These are phyloP conservation scores for Ballota nigra DNA, from an alignment of 257 asterid genomes.

Conservation along the genomic window DNA sequence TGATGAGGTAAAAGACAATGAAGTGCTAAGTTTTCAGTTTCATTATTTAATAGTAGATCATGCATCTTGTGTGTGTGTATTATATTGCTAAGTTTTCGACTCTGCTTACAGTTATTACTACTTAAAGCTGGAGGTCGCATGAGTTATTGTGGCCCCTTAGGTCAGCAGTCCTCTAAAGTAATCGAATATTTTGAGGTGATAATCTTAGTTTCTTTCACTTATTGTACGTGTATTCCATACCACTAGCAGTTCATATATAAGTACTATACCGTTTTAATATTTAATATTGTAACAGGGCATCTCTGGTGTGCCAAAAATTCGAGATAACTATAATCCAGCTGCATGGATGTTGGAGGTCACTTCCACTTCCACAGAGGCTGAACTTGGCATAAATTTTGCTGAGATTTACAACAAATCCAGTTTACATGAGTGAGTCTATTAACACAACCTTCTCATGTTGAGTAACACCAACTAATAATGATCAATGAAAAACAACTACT, in stretches of 20 bases:
- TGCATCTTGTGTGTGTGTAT: constrained; percentile 7
- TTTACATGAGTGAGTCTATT: constrained; percentile 31
- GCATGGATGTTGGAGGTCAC: constrained; percentile 55
- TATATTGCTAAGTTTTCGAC: too few species aligned
- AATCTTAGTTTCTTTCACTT: not conserved
- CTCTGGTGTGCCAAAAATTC: constrained; percentile 39
- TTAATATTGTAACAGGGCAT: constrained; percentile 29
- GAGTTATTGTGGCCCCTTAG: constrained; percentile 41
- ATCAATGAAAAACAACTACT: too few species aligned
- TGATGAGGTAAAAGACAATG: constrained; percentile 39
- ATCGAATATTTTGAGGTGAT: constrained; percentile 45
- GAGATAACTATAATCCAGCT: constrained; percentile 45
- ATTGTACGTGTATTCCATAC: not conserved
- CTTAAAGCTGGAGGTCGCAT: constrained; percentile 48
- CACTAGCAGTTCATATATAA: not conserved
- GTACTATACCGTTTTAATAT: not conserved
- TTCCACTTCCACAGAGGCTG: constrained; percentile 60
- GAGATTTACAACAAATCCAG: constrained; percentile 46
- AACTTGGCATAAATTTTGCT: constrained; percentile 53
- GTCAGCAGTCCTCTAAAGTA: constrained; percentile 43
- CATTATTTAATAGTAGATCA: not conserved
- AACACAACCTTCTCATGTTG: not conserved
- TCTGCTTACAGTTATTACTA: constrained; percentile 45
- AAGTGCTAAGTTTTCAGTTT: not conserved
- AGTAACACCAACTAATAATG: not conserved